Conservation (phyloP, 345 rosid species). For the Microthlaspi erraticum region DNA sequence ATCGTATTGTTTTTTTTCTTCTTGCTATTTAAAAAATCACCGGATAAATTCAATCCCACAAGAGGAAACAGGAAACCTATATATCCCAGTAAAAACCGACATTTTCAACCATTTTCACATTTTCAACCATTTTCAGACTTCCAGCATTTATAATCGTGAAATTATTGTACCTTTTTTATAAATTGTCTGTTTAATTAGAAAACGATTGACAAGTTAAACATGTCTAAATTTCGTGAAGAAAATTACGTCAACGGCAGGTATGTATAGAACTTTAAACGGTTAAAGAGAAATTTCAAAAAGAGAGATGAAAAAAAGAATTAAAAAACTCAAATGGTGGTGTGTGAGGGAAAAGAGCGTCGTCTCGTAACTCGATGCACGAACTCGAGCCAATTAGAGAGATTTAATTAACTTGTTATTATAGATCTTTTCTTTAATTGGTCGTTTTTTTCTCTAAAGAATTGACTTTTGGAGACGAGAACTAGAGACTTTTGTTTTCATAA, state of each 20-base stretch:
- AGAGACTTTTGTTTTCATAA: constrained; percentile 18
- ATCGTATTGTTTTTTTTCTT: not conserved
- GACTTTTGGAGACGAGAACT: constrained; percentile 25
- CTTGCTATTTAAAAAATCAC: constrained; percentile 4
- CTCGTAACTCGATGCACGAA: constrained; percentile 44
- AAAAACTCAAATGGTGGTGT: constrained; percentile 29
- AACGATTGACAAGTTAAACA: not conserved
- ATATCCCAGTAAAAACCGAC: constrained; percentile 7
- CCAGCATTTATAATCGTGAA: constrained; percentile 1
- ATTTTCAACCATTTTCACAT: constrained; percentile 24
- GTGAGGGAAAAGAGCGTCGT: constrained; percentile 48
- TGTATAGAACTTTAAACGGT: not conserved
- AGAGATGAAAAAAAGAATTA: not conserved
- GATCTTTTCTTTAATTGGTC: constrained; percentile 20
- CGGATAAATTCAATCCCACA: constrained; percentile 14
- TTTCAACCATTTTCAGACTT: constrained; percentile 27
- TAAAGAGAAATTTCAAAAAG: not conserved
- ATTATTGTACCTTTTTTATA: not conserved
- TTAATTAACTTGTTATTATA: not conserved
- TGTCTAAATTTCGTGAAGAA: constrained; percentile 13
- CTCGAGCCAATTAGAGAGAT: constrained; percentile 39
- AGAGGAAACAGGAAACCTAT: not conserved
- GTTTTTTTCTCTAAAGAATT: constrained; percentile 2
- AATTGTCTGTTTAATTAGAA: constrained; percentile 1
- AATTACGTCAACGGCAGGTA: constrained; percentile 11